Base-by-base conservation (phyloP, 192 early-diverging fungal species). In the Helicostylum pulchrum region DNA sequence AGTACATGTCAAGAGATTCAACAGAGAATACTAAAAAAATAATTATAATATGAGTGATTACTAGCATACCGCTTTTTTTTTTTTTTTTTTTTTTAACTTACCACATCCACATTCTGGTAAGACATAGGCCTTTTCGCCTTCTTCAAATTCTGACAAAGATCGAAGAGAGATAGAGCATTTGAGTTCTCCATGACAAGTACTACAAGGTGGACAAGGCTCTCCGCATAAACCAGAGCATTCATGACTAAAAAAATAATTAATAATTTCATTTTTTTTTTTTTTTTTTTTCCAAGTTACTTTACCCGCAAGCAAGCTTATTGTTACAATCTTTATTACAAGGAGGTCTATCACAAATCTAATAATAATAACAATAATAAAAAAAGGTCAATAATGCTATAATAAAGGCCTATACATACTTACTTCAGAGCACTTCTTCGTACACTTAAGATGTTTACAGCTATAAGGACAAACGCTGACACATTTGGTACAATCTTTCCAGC, bases 71-170 rank as follows among this genome's bases (percentile, higher is more conserved):
- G 1, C 26, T 26, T 26, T 26, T 26, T 26, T 26, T 26, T 26
- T n/a, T 49, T 47, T 2, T 14, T 31, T 15, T 7, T 59, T 26
- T 23, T 10, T n/a, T 43, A 10, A 61, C 74, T 42, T 66, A 71
- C 74, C 60, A 62, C 74, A 76, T n/a, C 68, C 68, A 67, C 74
- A 76, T 31, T 76, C 69, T 8, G 74, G 74, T 19, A 76, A 31
- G 1, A 46, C 17, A 44, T 76, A 76, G 7, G 44, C 10, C 30
- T 20, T 36, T 26, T 66, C 74, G 7, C 59, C 49, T 62, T 61
- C 44, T 11, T 67, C 68, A 59, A 71, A 56, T 26, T 67, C 63
- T 0, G 34, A 17, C 7, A 66, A 45, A 12, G 42, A 51, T 9
- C 32, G 42, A 3, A 76, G 48, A 15, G 74, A 58, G 14, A 71